Evolutionary conservation across 2,329 filamentous ascomycete species (phyloP).

Genomic region (Fusarium dlaminii): DNA sequence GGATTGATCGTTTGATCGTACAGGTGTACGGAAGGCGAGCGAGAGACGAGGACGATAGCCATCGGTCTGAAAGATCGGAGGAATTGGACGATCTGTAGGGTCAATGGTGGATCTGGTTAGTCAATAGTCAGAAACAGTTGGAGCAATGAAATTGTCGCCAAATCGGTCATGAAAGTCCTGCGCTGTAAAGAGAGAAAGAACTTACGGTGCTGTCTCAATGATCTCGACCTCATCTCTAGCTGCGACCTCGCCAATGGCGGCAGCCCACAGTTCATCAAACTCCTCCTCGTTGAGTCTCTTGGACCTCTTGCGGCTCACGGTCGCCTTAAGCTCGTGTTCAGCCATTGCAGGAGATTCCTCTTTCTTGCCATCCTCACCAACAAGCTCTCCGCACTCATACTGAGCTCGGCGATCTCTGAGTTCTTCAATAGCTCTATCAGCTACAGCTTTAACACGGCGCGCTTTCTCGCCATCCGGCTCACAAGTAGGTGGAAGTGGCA

Average conservation of each 20-base stretch:
- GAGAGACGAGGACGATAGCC: constrained; percentile 87
- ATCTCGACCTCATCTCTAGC: constrained; percentile 67
- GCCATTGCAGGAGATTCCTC: constrained; percentile 67
- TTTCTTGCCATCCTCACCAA: constrained; percentile 67
- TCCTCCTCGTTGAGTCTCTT: constrained; percentile 87
- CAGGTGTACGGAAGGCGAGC: constrained; percentile 89
- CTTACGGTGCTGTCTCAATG: constrained; percentile 63
- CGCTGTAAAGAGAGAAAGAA: constrained; percentile 42
- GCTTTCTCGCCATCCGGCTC: constrained; percentile 95
- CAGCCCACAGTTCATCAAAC: constrained; percentile 87
- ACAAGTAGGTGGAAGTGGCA: constrained; percentile 90
- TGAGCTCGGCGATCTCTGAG: constrained; percentile 86
- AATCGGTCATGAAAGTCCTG: constrained; percentile 15
- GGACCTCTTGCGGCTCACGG: constrained; percentile 78
- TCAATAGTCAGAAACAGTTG: constrained; percentile 66
- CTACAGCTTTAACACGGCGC: constrained; percentile 84
- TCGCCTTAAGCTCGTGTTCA: constrained; percentile 80
- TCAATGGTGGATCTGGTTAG: constrained; percentile 86
- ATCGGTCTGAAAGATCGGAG: constrained; percentile 67
- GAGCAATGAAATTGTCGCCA: constrained; percentile 35
- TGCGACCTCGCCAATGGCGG: constrained; percentile 77
- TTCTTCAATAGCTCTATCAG: constrained; percentile 87
- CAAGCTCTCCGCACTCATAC: constrained; percentile 85
- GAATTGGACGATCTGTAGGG: constrained; percentile 76
- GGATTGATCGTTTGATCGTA: constrained; percentile 79